A percentile compares a stretch with the other conserved stretches of the same genome.
These are phyloP conservation scores for Glaciozyma antarctica DNA, from an alignment of 768 basidiomycete species.

Conservation along the genomic window DNA sequence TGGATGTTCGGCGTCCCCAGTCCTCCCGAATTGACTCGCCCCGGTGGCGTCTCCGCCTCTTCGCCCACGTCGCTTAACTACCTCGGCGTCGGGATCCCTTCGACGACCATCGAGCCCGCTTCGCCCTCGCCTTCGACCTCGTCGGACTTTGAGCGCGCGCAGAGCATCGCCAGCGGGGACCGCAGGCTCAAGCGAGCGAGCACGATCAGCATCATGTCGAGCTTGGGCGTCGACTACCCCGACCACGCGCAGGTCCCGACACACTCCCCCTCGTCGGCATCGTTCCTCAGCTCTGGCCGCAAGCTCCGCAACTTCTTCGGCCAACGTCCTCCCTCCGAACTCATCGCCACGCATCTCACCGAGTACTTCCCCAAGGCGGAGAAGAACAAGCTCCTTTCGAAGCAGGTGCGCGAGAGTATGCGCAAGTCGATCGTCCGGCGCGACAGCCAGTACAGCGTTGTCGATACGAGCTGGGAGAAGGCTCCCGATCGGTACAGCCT, in stretches of 20 bases:
- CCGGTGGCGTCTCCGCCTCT: conserved; percentile 26
- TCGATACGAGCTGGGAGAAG: conserved; percentile 34
- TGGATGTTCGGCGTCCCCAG: conserved; percentile 33
- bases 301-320: conserved; percentile 94
- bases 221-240: conserved; percentile 50
- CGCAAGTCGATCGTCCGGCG: conserved; percentile 38
- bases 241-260: background rate
- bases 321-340: conserved; percentile 91
- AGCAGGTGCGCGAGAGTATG: conserved; percentile 83
- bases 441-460: background rate
- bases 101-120: conserved; percentile 32
- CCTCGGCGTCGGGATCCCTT: conserved; percentile 35
- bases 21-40: conserved; percentile 7
- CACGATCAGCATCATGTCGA: conserved; percentile 85
- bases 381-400: conserved; percentile 69
- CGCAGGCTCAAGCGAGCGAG: conserved; percentile 81
- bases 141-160: conserved; percentile 5
- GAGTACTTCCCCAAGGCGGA: conserved; percentile 94
- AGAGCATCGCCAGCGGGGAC: conserved; percentile 25
- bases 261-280: background rate
- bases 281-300: conserved; percentile 10
- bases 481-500: background rate
- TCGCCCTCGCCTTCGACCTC: conserved; percentile 11
- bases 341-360: conserved; percentile 85
- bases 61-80: conserved; percentile 41